Conservation (phyloP, 805 yeast genomes). For the Nakazawaea sp. region DNA sequence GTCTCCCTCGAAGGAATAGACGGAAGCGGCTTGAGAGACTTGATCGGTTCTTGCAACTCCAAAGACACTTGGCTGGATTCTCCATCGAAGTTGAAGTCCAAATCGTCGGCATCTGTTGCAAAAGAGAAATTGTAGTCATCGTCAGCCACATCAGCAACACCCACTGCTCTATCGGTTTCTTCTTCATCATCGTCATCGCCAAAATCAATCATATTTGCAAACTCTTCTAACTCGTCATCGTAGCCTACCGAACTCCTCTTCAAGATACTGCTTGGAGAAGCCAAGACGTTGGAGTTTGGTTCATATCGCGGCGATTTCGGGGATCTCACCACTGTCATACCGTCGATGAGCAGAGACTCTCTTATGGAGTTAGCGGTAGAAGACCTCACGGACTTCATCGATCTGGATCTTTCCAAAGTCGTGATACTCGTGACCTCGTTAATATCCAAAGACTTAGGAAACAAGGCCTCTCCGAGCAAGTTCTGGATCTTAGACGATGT, state of each 20-base stretch:
- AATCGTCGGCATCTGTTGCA: neutral
- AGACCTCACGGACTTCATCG: conserved; percentile 43
- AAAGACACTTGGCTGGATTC: too few relatives aligned
- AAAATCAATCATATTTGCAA: conserved; percentile 37
- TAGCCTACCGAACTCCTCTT: conserved; percentile 26
- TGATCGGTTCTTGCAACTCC: too few relatives aligned
- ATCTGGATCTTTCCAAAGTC: conserved; percentile 58
- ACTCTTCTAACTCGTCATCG: conserved; percentile 35
- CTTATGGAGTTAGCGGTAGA: conserved; percentile 12
- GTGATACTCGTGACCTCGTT: conserved; percentile 73
- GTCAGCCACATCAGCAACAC: too few relatives aligned
- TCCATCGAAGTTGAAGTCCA: neutral
- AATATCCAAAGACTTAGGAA: conserved; percentile 61
- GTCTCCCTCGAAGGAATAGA: neutral
- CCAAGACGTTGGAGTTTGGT: conserved; percentile 10
- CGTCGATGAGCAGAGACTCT: conserved; percentile 26
- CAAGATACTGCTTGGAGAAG: conserved; percentile 29
- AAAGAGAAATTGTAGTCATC: too few relatives aligned
- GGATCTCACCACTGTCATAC: conserved; percentile 38
- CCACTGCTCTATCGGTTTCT: too few relatives aligned
- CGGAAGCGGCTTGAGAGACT: conserved; percentile 1
- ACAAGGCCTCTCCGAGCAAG: conserved; percentile 46
- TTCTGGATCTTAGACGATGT: conserved; percentile 23
- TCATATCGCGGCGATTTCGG: conserved; percentile 12
- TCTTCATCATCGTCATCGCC: conserved; percentile 29